Evolutionary conservation across 1,284 basidiomycete species (phyloP), one percentile per base, ranked within the genome.

Genomic region (Porodaedalea pini): DNA sequence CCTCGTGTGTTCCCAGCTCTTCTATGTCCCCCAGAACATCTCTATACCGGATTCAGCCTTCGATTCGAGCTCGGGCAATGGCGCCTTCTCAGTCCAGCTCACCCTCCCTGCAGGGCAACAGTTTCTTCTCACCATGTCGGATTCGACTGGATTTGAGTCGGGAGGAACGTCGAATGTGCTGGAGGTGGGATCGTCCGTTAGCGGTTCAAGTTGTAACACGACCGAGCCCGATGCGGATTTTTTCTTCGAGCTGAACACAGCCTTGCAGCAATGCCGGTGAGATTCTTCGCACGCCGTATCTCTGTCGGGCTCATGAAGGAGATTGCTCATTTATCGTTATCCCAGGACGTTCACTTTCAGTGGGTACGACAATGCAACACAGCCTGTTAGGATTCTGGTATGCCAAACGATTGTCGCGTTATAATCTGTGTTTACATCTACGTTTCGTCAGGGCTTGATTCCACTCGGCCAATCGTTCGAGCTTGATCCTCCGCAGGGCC

Each of bases 71-170:
- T 37, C 59, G 70, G 81, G 79, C 47, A 63, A 77, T 62, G 85
- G 85, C 44, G 75, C 77, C 0, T 88, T 77, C 64, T 69, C 78
- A 10, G 64, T 70, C 0, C 74, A 74, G 56, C 63, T 89, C 8
- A 71, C 74, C 1, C 70, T 84, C 45, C 19, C 68, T 2, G 64
- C 74, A 19, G 68, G 65, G 25, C 64, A 74, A 10, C 66, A 72
- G 54, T 74, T 89, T 54, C 56, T 90, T 10, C 62, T 85, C 19
- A 77, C 80, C 37, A 86, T 91, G 85, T 88, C 84, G 21, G 89
- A 91, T 67, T 73, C 80, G 17, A 79, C 78, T 45, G 86, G 86
- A 0, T 87, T 85, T 66, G 85, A 73, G 43, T 73, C 81, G 7
- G 87, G 88, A 5, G 88, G 86, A 17, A 75, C 76, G 4, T 80